A percentile compares a stretch with the other conserved stretches of the same genome.
Conservation (phyloP, 2,329 filamentous ascomycete genomes). For the Cladosporium sp. region DNA sequence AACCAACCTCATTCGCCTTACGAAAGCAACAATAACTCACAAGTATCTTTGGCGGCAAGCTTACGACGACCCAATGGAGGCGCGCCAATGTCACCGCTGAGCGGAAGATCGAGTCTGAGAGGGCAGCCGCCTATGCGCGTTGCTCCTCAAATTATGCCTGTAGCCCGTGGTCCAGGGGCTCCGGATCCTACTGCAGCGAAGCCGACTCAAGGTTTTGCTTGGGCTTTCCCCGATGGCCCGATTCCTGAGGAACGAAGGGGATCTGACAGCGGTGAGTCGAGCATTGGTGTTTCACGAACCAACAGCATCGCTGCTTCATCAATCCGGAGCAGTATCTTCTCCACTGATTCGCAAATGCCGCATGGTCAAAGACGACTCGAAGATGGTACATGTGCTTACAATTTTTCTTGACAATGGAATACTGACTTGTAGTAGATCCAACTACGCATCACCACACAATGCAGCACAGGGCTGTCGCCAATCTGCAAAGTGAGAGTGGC, state of each 20-base stretch:
- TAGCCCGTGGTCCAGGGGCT: conserved; percentile 64
- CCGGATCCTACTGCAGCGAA: conserved; percentile 66
- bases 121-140: conserved; percentile 55
- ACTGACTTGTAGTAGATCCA: conserved; percentile 21
- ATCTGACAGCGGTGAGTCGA: conserved; percentile 51
- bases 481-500: conserved; percentile 61
- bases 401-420: background rate
- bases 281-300: conserved; percentile 62
- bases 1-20: conserved; percentile 66
- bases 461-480: conserved; percentile 70
- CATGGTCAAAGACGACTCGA: conserved; percentile 71
- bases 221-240: conserved; percentile 77
- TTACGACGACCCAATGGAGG: conserved; percentile 56
- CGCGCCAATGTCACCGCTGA: conserved; percentile 48
- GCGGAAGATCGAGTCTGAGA: conserved; percentile 36
- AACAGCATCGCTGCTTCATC: conserved; percentile 77
- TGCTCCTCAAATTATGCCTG: conserved; percentile 73
- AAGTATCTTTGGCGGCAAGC: conserved; percentile 70
- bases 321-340: conserved; percentile 76
- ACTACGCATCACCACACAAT: conserved; percentile 71
- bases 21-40: conserved; percentile 73
- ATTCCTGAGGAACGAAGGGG: conserved; percentile 53
- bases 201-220: conserved; percentile 78
- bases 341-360: conserved; percentile 70
- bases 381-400: conserved; percentile 50